Conservation (phyloP, 352 stramenopile species). For the Globisporangium splendens region DNA sequence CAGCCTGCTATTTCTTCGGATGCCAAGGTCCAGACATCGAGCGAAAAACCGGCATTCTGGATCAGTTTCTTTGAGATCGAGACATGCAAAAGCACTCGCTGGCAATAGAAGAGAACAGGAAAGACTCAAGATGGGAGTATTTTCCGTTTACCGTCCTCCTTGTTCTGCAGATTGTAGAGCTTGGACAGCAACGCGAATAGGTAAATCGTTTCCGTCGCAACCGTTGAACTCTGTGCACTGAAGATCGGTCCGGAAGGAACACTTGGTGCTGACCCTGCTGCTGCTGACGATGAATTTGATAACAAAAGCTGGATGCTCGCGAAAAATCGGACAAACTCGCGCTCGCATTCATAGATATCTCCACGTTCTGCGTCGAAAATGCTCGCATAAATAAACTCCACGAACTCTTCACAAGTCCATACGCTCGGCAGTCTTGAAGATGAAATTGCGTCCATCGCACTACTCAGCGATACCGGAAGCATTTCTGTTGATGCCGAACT, state of each 20-base stretch:
- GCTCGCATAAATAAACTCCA: constrained; percentile 26
- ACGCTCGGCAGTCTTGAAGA: constrained; percentile 5
- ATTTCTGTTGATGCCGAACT: neutral
- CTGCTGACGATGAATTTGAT: constrained; percentile 4
- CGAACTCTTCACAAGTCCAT: constrained; percentile 27
- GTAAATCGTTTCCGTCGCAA: constrained; percentile 13
- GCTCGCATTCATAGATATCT: constrained; percentile 21
- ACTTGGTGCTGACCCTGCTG: neutral
- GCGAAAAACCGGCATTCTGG: constrained; percentile 21
- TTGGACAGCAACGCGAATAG: constrained; percentile 29
- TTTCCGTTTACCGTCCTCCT: constrained; percentile 2
- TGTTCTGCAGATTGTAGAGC: constrained; percentile 15
- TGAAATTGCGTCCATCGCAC: constrained; percentile 2
- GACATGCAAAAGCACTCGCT: constrained; percentile 37
- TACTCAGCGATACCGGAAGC: constrained; percentile 6
- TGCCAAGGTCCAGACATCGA: constrained; percentile 23
- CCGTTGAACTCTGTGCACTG: neutral
- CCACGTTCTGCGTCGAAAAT: constrained; percentile 24
- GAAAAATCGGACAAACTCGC: constrained; percentile 33
- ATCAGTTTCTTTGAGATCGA: constrained; percentile 26
- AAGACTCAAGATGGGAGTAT: constrained; percentile 21
- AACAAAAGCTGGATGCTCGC: constrained; percentile 34
- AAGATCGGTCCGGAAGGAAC: neutral
- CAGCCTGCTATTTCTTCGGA: constrained; percentile 13
- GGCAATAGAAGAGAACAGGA: constrained; percentile 29